phyloP scores from a whole-genome alignment of 2,329 filamentous ascomycete species.

The Lizonia empirigonia region DNA sequence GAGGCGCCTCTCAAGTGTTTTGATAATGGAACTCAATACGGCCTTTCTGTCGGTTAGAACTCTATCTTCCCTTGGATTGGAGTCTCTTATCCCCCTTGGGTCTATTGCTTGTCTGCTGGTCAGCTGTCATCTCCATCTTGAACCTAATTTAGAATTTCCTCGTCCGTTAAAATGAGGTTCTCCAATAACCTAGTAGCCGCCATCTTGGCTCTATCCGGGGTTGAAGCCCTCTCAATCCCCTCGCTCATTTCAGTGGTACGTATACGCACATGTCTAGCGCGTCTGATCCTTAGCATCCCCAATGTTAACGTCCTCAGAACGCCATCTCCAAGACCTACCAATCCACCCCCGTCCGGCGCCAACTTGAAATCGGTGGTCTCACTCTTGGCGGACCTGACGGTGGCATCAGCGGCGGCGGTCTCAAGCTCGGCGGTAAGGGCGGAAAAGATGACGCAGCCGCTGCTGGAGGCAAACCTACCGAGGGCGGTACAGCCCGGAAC shows the following conservation, averaged over 20 bases:
- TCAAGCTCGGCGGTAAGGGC: constrained; percentile 29
- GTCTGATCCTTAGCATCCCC: neutral
- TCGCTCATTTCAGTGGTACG: constrained; percentile 30
- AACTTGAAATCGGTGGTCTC: constrained; percentile 36
- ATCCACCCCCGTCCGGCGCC: neutral
- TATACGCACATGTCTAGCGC: neutral
- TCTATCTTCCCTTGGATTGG: constrained; percentile 13
- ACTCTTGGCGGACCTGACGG: constrained; percentile 40
- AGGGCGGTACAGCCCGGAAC: constrained; percentile 5
- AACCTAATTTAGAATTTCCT: neutral
- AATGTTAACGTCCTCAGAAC: neutral
- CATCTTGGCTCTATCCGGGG: constrained; percentile 30
- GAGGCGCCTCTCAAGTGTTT: constrained; percentile 17
- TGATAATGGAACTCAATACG: neutral
- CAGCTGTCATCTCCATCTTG: constrained; percentile 2
- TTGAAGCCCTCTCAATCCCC: constrained; percentile 28
- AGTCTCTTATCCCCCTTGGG: constrained; percentile 15
- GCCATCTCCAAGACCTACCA: constrained; percentile 12
- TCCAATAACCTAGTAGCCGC: constrained; percentile 20
- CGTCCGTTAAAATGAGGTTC: constrained; percentile 33
- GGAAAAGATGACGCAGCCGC: neutral
- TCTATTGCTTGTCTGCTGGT: constrained; percentile 17
- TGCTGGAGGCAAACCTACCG: neutral
- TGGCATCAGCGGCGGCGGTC: constrained; percentile 32
- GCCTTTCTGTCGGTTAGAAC: constrained; percentile 17